A percentile compares a stretch with the other conserved stretches of the same genome.
Evolutionary conservation across 139 green algal species (phyloP).

Genomic region (Chlamydomonas sp.): DNA sequence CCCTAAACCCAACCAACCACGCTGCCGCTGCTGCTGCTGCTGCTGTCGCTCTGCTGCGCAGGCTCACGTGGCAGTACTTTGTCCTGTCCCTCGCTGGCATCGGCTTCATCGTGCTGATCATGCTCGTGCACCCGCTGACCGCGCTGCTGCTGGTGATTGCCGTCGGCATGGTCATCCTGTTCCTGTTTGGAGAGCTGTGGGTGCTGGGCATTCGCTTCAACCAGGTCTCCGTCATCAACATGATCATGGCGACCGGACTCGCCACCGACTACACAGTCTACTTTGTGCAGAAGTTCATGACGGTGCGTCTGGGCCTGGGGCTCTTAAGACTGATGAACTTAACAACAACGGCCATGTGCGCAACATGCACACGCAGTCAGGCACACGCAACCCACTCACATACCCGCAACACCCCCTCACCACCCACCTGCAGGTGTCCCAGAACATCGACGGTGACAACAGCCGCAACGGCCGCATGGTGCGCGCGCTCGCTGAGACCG

Average conservation of each 20-base stretch:
- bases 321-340: neutral
- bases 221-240: constrained; percentile 26
- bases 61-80: constrained; percentile 13
- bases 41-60: too few species aligned
- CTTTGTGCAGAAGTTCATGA: constrained; percentile 20
- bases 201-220: constrained; percentile 20
- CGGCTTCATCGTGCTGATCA: constrained; percentile 18
- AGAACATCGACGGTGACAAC: constrained; percentile 20
- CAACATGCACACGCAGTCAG: neutral
- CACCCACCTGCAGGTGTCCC: neutral
- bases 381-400: neutral
- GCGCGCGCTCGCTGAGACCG: constrained; percentile 26
- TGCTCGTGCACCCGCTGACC: constrained; percentile 17
- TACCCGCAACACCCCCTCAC: neutral
- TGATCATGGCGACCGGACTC: constrained; percentile 28
- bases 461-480: constrained; percentile 26
- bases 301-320: neutral
- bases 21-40: too few species aligned
- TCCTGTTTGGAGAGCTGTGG: constrained; percentile 23
- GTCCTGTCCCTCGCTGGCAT: constrained; percentile 13
- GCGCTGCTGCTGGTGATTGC: constrained; percentile 8
- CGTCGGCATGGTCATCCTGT: constrained; percentile 20
- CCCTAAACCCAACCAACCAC: too few species aligned
- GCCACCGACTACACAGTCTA: constrained; percentile 24
- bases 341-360: neutral